Base-by-base conservation (phyloP, 345 rosid species). In the Lepidium didymum region DNA sequence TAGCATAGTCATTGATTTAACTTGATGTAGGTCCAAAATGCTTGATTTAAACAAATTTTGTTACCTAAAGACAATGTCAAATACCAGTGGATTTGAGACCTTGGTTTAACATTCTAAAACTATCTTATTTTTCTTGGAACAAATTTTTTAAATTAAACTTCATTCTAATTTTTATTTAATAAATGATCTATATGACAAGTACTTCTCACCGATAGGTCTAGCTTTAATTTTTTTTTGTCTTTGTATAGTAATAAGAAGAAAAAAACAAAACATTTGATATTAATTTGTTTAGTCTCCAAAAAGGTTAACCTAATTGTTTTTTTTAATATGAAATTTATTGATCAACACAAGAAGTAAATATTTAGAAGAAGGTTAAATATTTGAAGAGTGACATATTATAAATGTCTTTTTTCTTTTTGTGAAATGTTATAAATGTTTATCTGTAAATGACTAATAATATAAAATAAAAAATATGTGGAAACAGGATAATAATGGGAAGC, bases 401-500 rank as follows among this genome's bases (percentile, higher is more conserved):
- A n/a, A n/a, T n/a, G n/a, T n/a, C n/a, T n/a, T n/a, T n/a, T n/a
- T n/a, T n/a, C n/a, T n/a, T n/a, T n/a, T n/a, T n/a, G n/a, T n/a
- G n/a, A n/a, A n/a, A n/a, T n/a, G n/a, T n/a, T n/a, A n/a, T n/a
- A n/a, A n/a, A n/a, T 27, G 31, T 0, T 5, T 27, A 27, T 27
- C 31, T 27, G 15, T 13, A 34, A 51, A 46, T 50, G 31, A 21
- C 11, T 56, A 23, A 67, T 43, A 23, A 16, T 11, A 53, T 27
- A 27, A 15, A 38, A 46, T 52, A 62, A 25, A 25, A 4, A n/a
- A n/a, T n/a, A n/a, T n/a, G n/a, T 14, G 72, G 71, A 68, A 72
- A 70, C 91, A 93, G 98, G 94, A 84, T 93, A 4, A 53, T 93
- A 52, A 61, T 90, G 78, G 98, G 88, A 15, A 84, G 88, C 56